Conservation (phyloP, 2,329 filamentous ascomycete genomes). For the Fusarium sp. region DNA sequence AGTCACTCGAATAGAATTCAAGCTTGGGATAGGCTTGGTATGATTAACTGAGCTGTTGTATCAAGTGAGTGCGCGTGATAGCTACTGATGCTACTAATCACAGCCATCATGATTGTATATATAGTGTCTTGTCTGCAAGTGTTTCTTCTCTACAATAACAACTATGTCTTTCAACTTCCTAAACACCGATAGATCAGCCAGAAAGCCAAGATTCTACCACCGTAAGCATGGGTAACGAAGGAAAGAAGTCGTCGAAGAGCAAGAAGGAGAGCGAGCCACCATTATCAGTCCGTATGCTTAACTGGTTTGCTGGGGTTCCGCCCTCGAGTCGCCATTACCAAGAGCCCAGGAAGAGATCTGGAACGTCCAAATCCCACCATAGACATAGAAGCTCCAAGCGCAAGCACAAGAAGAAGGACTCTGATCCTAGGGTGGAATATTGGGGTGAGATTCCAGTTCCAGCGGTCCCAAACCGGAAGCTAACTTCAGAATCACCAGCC, state of each 20-base stretch:
- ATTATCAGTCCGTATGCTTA: neutral
- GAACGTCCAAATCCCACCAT: neutral
- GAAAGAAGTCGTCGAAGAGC: slow-evolving; percentile 8
- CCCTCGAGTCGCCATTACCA: neutral
- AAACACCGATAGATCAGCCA: neutral
- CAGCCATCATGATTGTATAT: slow-evolving; percentile 21
- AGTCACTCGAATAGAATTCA: slow-evolving; percentile 47
- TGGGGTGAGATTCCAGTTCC: slow-evolving; percentile 9
- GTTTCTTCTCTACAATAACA: neutral
- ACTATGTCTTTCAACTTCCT: neutral
- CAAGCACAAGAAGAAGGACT: slow-evolving; percentile 10
- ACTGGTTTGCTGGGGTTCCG: slow-evolving; percentile 11
- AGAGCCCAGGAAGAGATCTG: neutral
- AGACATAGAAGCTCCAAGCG: neutral
- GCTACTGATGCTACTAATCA: slow-evolving; percentile 25
- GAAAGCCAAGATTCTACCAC: neutral
- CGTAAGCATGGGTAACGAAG: slow-evolving; percentile 2
- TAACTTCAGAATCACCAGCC: neutral
- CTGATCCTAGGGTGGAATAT: neutral
- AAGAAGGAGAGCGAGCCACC: neutral
- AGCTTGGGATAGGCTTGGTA: slow-evolving; percentile 40
- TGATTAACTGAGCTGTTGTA: slow-evolving; percentile 27
- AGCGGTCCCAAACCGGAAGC: neutral
- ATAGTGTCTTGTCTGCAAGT: neutral
- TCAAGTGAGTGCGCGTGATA: slow-evolving; percentile 22